Evolutionary conservation across 2,329 filamentous ascomycete genomes (phyloP), one percentile per base, ranked within the genome.

Genomic region (Juglanconis sp.): DNA sequence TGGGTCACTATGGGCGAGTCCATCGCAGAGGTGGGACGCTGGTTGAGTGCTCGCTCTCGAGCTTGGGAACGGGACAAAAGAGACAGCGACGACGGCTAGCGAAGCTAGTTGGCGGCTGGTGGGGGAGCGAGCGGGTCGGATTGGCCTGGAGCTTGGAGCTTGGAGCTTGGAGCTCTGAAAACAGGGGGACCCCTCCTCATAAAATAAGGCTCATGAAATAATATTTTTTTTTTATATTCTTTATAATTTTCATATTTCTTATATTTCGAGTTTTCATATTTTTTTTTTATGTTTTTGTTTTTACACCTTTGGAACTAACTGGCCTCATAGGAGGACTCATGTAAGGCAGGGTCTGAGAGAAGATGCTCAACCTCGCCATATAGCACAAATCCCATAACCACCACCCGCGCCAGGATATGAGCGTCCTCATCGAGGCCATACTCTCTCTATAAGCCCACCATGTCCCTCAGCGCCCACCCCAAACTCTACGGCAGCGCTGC

Each of bases 1-100:
- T 88, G 89, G 53, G 85, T 85, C 66, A 92, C 82, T 64, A 91
- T 79, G 61, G 89, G 88, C 17, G 91, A 93, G 77, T 96, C 92
- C 92, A 96, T 96, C 42, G 53, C 63, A 31, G 40, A 47, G 38
- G 13, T 36, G 24, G 24, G 24, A 24, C 24, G 24, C 4, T 11
- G 46, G 46, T 2, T 3, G 46, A 24, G 24, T 30, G 17, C 24
- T 17, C 7, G 24, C 46, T n/a, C 13, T 17, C 38, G 31, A 24
- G 36, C 5, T 13, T 13, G 32, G 24, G 24, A 24, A 24, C 24
- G 24, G 24, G 24, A 24, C 24, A 24, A 24, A 24, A 24, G 24
- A 24, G 24, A 24, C 24, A 2, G 24, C 24, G 24, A 24, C 24
- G 24, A 24, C 24, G 24, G 36, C 24, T 24, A 10, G 13, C 17